phyloP scores from a whole-genome alignment of 2,329 filamentous ascomycete genomes.

The Botrytis fabae region DNA sequence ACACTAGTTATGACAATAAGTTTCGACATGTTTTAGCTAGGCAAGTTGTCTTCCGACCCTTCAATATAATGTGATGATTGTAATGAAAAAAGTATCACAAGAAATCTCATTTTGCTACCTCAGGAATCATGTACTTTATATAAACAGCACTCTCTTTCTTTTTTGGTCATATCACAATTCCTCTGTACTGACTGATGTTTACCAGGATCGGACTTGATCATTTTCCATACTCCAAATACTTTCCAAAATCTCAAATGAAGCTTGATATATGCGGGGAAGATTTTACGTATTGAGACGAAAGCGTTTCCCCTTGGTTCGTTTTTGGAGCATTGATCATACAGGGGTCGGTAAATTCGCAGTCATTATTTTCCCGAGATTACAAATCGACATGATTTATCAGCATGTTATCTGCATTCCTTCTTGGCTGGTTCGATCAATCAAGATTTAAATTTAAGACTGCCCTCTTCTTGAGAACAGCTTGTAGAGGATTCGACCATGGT shows the following conservation, averaged over 20 bases:
- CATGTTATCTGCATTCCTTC: not conserved
- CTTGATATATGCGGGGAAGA: not conserved
- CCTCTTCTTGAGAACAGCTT: constrained; percentile 1
- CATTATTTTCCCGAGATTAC: not conserved
- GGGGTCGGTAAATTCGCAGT: too few species aligned
- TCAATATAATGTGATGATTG: not conserved
- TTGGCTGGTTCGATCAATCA: not conserved
- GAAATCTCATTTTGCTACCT: not conserved
- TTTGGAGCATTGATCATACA: not conserved
- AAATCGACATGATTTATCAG: not conserved
- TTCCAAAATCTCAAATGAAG: too few species aligned
- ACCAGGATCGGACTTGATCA: not conserved
- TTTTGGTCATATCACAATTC: too few species aligned
- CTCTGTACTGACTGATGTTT: not conserved
- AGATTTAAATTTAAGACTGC: not conserved
- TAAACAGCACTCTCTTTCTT: not conserved
- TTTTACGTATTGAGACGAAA: not conserved
- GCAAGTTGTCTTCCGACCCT: not conserved
- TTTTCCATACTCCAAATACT: not conserved
- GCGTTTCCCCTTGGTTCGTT: not conserved
- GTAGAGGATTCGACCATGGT: not conserved
- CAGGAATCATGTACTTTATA: not conserved
- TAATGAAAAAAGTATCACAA: not conserved
- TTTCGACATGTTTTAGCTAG: not conserved
- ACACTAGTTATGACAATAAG: constrained; percentile 9